Evolutionary conservation across 2,329 filamentous ascomycete species (phyloP), one percentile per base, ranked within the genome.

Genomic region (Endoconidiophora laricicola): DNA sequence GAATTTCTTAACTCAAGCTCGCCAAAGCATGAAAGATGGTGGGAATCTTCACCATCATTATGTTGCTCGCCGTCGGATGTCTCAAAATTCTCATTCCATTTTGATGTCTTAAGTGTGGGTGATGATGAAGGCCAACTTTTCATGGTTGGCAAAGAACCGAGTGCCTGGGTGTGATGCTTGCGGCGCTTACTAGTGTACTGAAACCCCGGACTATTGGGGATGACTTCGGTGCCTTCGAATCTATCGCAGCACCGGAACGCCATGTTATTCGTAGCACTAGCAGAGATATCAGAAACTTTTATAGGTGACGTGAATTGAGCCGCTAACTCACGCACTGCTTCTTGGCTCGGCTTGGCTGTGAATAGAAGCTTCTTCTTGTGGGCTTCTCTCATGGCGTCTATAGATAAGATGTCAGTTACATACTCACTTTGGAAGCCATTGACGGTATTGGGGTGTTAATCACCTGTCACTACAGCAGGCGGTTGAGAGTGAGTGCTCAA

Each of bases 161-260:
- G 24, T 14, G 38, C 33, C 7, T 33, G 47, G 20, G 29, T 36
- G 20, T 45, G 46, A n/a, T 44, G 38, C 14, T 47, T 42, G 16
- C 51, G 43, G 37, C 51, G 42, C n/a, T 53, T 53, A 12, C 42
- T n/a, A 6, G 46, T 39, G 14, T 46, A 37, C 42, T 53, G 51
- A 14, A 53, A 43, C 2, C 51, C 47, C 4, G 51, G 47, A n/a
- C 51, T 44, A 37, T 53, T 53, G 14, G 47, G 44, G 36, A 53
- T 38, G 16, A 49, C 47, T 38, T 53, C 51, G 18, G 44, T 42
- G 5, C 51, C 47, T n/a, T 53, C 47, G 41, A 53, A 53, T 6
- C 51, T 47, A 24, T 53, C 51, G 5, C 47, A 38, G 24, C 51
- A 53, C 20, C 43, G 22, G 41, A 43, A 53, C 7, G 36, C 37